Base-by-base conservation (phyloP, 1,139 yeast genomes). In the Pichia sp. region DNA sequence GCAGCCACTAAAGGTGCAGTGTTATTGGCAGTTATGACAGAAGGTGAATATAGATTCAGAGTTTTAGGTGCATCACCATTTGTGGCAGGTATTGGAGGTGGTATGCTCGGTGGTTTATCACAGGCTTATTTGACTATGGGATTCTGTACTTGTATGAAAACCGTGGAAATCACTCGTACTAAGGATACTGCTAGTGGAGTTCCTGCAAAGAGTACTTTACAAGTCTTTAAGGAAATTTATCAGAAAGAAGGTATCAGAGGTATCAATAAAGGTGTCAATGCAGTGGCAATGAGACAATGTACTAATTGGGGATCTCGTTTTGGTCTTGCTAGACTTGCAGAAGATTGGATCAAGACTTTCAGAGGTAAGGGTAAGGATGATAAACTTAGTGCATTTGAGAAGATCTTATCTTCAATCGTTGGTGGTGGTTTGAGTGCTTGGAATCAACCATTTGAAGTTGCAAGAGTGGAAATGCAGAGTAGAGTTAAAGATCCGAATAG, bases 1-100 rank as follows among this genome's bases (percentile, higher is more conserved):
- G 98, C 96, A n/a, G 83, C 95, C 17, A 91, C 98, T 31, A 91
- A 91, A 60, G 98, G 98, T 58, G 97, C 97, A 4, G 96, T 88
- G n/a, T 69, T 91, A 42, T 69, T 91, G 51, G 93, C 91, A 52
- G 96, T 88, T 19, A 80, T 94, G 34, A 78, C 94, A 24, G 98
- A 91, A 58, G 82, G 87, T 34, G 98, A 91, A 62, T 86, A 85
- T 59, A 74, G 72, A 39, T 76, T 79, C 54, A 77, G 71, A 52
- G 49, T 58, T 19, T 53, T 83, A 22, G 93, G 94, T 34, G 71
- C 80, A 18, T 69, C 71, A 42, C 75, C 79, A 45, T 88, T 91
- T 52, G 68, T 76, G 20, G 72, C 94, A 15, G 98, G 98, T 56
- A 86, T 91, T 64, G 76, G 86, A 41, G 97, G 97, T 52, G 98